These are phyloP conservation scores for Pogostemon cablin DNA, from an alignment of 257 asterid genomes.

Conservation along the genomic window DNA sequence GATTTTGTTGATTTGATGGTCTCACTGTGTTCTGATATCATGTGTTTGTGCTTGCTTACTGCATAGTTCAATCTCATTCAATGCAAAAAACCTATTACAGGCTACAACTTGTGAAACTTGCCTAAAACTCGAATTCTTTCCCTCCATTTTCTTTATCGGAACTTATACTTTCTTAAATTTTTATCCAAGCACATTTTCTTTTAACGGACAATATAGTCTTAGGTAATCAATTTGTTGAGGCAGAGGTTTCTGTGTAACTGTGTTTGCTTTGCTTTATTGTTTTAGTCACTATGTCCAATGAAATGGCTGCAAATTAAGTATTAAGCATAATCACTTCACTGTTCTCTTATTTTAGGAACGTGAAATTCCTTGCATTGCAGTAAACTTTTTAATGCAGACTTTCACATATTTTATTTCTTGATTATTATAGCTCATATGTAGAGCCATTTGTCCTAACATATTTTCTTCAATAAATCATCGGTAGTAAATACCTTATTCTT, in stretches of 20 bases:
- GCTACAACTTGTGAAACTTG: not conserved
- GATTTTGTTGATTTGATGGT: not conserved
- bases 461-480: not conserved
- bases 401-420: not conserved
- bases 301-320: constrained; percentile 6
- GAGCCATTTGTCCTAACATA: not conserved
- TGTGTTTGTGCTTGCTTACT: constrained; percentile 4
- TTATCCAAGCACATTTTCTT: constrained; percentile 13
- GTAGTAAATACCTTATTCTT: not conserved
- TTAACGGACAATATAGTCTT: constrained; percentile 1
- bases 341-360: not conserved
- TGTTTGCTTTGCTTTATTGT: not conserved
- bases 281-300: not conserved
- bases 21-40: constrained; percentile 17
- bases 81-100: not conserved
- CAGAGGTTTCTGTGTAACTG: constrained; percentile 3
- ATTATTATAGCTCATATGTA: not conserved
- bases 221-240: not conserved
- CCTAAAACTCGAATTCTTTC: not conserved
- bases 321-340: not conserved
- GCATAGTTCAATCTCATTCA: not conserved
- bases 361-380: not conserved
- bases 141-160: not conserved
- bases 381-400: not conserved
- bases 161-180: constrained; percentile 6